Base-by-base conservation (phyloP, 768 basidiomycete genomes). In the Russula earlei region DNA sequence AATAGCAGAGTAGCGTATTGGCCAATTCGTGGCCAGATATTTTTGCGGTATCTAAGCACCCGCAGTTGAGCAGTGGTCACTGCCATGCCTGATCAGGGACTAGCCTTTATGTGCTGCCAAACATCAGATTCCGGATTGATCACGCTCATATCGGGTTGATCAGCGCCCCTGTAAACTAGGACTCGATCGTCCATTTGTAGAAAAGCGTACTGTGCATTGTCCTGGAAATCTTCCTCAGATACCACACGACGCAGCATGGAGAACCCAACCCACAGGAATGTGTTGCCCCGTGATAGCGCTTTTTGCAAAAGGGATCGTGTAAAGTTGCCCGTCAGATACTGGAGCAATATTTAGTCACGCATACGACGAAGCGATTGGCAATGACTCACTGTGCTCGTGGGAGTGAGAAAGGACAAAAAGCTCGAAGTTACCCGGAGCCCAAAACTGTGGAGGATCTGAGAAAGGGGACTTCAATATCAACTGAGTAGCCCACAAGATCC, bases 121-220 rank as follows among this genome's bases (percentile, higher is more conserved):
- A 97, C 94, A 65, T 97, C 94, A 4, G 91, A 91, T 67, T 95
- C 93, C 15, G 94, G 93, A 66, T 97, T 97, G 65, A 98, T 96
- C 55, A 99, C 85, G 66, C 91, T 95, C 85, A 96, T 87, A 67
- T 97, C 94, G 5, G 95, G 94, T 67, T 97, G 94, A 68, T 97
- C 95, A 27, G 94, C 91, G 14, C 95, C 94, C 52, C 95, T 81
- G 68, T 97, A 99, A 15, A 97, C 83, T 0, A 96, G 77, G 2
- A 89, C 87, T 40, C 91, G 82, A 64, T 98, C 95, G 64, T 97
- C 93, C 81, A 94, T 82, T 70, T 95, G 92, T 38, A 97, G 75
- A 71, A 95, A 95, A 1, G 91, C 94, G 66, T 95, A 95, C 62
- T 90, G 84, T 8, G 93, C 92, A 66, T 96, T 97, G 66, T 97